Evolutionary conservation across 176 grass and related monocot species (phyloP).

Genomic region (Hyparrhenia diplandra): DNA sequence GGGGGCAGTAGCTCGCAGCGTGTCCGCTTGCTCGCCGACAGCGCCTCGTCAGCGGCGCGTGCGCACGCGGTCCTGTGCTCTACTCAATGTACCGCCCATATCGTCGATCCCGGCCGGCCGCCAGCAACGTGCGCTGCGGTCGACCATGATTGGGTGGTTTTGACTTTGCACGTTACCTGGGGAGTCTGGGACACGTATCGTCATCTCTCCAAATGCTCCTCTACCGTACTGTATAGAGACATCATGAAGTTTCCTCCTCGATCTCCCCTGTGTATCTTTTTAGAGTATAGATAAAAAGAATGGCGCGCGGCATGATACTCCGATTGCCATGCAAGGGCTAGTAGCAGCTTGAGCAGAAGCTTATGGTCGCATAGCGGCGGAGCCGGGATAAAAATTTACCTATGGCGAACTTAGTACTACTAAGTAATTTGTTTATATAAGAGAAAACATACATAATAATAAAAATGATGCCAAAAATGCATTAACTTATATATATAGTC

Average conservation of each 20-base stretch:
- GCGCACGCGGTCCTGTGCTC: not conserved
- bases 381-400: too few relatives aligned
- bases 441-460: too few relatives aligned
- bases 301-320: not conserved
- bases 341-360: not conserved
- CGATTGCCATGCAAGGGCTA: not conserved
- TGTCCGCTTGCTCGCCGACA: slow-evolving; percentile 24
- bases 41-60: slow-evolving; percentile 4
- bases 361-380: not conserved
- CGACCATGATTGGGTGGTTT: not conserved
- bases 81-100: not conserved
- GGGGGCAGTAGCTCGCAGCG: not conserved
- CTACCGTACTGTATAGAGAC: not conserved
- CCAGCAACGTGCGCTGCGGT: not conserved
- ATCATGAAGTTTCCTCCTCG: not conserved
- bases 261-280: not conserved
- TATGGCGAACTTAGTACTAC: too few relatives aligned
- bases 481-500: too few relatives aligned
- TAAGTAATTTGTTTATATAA: too few relatives aligned
- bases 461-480: too few relatives aligned
- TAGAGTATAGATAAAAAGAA: not conserved
- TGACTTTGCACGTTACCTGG: not conserved
- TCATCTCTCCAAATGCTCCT: not conserved
- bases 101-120: slow-evolving; percentile 2
- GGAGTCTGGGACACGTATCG: not conserved